Evolutionary conservation across 2,329 filamentous ascomycete species (phyloP).

Genomic region (Penicillium sp.): DNA sequence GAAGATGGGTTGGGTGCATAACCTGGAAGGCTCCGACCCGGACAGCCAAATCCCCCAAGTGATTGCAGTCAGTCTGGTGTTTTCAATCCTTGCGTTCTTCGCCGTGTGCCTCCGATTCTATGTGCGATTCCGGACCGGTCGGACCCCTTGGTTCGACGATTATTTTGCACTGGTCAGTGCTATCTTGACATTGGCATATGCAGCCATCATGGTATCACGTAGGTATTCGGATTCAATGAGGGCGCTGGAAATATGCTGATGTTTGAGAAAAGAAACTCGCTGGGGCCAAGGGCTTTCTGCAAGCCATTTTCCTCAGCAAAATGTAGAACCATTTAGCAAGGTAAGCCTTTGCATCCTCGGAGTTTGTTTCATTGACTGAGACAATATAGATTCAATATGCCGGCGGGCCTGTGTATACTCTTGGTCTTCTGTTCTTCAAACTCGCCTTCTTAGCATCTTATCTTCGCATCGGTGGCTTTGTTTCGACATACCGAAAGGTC

Average conservation of each 20-base stretch:
- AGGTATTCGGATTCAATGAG: constrained; percentile 9
- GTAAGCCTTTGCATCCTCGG: constrained; percentile 6
- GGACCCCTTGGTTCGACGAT: constrained; percentile 24
- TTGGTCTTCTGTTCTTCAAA: constrained; percentile 44
- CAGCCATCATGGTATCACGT: constrained; percentile 19
- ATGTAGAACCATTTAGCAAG: constrained; percentile 25
- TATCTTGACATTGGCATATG: constrained; percentile 17
- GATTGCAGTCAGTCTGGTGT: constrained; percentile 21
- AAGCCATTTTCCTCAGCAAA: constrained; percentile 19
- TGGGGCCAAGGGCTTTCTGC: constrained; percentile 23
- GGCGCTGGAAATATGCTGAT: neutral
- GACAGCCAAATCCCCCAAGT: constrained; percentile 17
- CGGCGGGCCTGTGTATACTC: constrained; percentile 25
- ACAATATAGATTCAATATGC: constrained; percentile 29
- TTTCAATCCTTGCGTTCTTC: constrained; percentile 19
- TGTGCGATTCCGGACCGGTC: constrained; percentile 19
- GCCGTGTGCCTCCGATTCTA: constrained; percentile 24
- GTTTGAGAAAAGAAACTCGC: constrained; percentile 24
- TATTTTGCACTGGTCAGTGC: constrained; percentile 22
- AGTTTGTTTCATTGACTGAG: neutral
- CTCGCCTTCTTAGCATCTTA: constrained; percentile 46
- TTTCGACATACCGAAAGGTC: constrained; percentile 30
- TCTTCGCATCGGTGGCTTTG: constrained; percentile 42
- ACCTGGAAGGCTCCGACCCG: constrained; percentile 21
- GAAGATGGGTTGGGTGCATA: constrained; percentile 31